Conservation (phyloP, 495 filamentous ascomycete species). For the Chaetomium fimeti region DNA sequence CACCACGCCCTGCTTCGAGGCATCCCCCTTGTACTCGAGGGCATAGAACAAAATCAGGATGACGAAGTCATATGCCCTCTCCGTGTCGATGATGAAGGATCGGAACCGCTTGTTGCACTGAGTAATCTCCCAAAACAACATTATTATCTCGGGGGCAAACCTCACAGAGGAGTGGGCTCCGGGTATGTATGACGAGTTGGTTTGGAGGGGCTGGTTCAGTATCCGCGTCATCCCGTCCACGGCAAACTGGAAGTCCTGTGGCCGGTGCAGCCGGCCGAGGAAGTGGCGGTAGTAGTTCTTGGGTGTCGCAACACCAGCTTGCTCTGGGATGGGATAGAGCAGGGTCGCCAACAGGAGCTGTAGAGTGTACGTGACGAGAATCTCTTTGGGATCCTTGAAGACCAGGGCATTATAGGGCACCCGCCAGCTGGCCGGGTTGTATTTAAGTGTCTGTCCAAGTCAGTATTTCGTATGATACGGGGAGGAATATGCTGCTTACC, state of each 20-base stretch:
- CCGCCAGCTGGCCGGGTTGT: slow-evolving; percentile 91
- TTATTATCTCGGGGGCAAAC: slow-evolving; percentile 94
- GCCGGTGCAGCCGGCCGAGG: slow-evolving; percentile 83
- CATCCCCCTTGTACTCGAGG: slow-evolving; percentile 78
- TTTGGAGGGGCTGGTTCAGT: slow-evolving; percentile 88
- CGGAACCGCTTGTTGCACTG: slow-evolving; percentile 98
- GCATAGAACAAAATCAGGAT: slow-evolving; percentile 90
- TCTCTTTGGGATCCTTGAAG: slow-evolving; percentile 89
- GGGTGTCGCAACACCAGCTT: slow-evolving; percentile 52
- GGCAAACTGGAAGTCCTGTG: slow-evolving; percentile 97
- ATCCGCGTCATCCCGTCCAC: slow-evolving; percentile 94
- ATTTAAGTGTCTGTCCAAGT: slow-evolving; percentile 75
- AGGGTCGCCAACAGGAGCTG: slow-evolving; percentile 86
- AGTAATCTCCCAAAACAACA: slow-evolving; percentile 95
- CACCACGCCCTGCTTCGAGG: slow-evolving; percentile 86
- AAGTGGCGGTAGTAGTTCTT: slow-evolving; percentile 96
- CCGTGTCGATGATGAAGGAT: slow-evolving; percentile 95
- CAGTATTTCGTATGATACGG: slow-evolving; percentile 16
- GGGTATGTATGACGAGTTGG: slow-evolving; percentile 82
- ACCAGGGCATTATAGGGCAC: slow-evolving; percentile 94
- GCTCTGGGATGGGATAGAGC: slow-evolving; percentile 87
- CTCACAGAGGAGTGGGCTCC: slow-evolving; percentile 77
- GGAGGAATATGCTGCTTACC: slow-evolving; percentile 52
- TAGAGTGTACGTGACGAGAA: slow-evolving; percentile 85
- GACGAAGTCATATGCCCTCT: slow-evolving; percentile 88